phyloP scores from a whole-genome alignment of 306 rosid species.

The Morella rubra region DNA sequence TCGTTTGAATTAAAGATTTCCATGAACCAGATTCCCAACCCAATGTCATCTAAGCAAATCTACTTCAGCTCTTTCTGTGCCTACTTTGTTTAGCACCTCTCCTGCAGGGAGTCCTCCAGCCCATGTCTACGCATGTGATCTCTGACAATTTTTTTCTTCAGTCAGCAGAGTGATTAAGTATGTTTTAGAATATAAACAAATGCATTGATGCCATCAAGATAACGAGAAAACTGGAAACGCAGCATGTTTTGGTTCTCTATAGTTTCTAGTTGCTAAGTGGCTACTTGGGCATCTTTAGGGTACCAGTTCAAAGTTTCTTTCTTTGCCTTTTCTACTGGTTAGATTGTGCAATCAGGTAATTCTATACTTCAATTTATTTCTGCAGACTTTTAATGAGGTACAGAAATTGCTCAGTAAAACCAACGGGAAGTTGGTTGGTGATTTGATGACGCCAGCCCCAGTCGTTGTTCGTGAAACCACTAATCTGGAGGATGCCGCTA shows the following conservation, averaged over 20 bases:
- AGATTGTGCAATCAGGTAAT: constrained; percentile 5
- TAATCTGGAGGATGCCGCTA: constrained; percentile 93
- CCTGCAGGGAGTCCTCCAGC: background rate
- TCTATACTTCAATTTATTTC: background rate
- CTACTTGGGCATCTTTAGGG: background rate
- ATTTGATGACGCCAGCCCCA: constrained; percentile 87
- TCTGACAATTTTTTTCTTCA: background rate
- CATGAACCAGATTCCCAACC: background rate
- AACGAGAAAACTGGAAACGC: background rate
- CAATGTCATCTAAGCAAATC: background rate
- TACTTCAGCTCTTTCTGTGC: background rate
- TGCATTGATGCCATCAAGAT: background rate
- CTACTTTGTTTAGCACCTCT: background rate
- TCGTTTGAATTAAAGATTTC: background rate
- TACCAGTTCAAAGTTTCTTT: background rate
- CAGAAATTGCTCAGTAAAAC: constrained; percentile 84
- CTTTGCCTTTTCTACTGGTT: background rate
- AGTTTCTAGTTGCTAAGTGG: constrained; percentile 1
- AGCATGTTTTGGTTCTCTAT: background rate
- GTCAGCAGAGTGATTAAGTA: background rate
- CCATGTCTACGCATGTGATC: background rate
- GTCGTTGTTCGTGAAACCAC: constrained; percentile 85
- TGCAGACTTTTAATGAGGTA: constrained; percentile 91
- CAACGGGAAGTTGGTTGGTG: constrained; percentile 83
- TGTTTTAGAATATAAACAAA: too few species aligned